phyloP scores from a whole-genome alignment of 148 eudicot species.

The Rhododendron ferrugineum region DNA sequence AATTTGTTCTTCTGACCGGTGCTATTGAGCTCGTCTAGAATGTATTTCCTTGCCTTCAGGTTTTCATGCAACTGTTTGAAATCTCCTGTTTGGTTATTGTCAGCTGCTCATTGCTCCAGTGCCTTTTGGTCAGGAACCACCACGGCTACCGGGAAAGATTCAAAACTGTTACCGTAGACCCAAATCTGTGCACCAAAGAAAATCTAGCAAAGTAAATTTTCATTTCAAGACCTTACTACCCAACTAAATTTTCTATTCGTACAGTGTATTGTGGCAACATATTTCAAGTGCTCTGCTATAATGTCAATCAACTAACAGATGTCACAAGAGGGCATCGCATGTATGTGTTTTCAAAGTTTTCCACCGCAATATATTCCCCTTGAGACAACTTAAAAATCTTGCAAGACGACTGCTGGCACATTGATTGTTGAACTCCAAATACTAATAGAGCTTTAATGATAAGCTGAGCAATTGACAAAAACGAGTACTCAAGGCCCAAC shows the following conservation, averaged over 20 bases:
- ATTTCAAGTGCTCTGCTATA: too few species aligned
- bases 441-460: too few species aligned
- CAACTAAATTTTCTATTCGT: not conserved
- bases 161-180: constrained; percentile 93
- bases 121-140: constrained; percentile 72
- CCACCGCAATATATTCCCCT: constrained; percentile 96
- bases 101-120: constrained; percentile 84
- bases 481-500: too few species aligned
- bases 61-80: constrained; percentile 51
- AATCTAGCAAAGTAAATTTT: not conserved
- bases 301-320: constrained; percentile 28
- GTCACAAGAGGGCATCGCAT: constrained; percentile 71
- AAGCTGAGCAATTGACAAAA: too few species aligned
- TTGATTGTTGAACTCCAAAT: too few species aligned
- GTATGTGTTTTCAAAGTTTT: constrained; percentile 70
- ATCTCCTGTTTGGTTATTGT: constrained; percentile 41
- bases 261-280: too few species aligned
- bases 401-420: not conserved
- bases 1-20: constrained; percentile 60
- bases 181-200: constrained; percentile 52
- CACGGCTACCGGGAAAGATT: constrained; percentile 90
- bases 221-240: not conserved
- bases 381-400: constrained; percentile 95
- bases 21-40: constrained; percentile 69
- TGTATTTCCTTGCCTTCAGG: constrained; percentile 55